Conservation (phyloP, 2,329 filamentous ascomycete genomes). For the Monilinia fructicola region DNA sequence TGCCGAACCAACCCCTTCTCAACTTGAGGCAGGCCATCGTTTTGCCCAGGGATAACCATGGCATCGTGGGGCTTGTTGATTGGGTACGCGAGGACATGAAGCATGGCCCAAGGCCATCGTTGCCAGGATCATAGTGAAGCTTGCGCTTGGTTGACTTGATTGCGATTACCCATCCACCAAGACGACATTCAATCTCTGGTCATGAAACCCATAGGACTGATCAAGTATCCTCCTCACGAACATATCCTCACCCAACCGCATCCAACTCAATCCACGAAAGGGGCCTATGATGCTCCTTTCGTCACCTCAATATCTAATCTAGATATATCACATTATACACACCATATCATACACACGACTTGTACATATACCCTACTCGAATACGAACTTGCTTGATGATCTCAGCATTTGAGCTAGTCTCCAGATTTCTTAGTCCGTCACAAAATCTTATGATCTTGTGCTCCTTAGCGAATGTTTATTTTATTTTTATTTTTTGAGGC, state of each 20-base stretch:
- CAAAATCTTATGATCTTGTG: constrained; percentile 1
- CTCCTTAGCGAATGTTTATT: constrained; percentile 7
- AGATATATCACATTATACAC: background rate
- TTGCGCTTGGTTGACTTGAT: background rate
- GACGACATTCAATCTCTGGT: background rate
- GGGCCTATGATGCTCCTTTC: background rate
- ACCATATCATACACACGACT: background rate
- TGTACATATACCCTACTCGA: constrained; percentile 8
- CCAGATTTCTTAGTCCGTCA: constrained; percentile 2
- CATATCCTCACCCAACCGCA: background rate
- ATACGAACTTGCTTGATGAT: background rate
- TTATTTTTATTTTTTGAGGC: background rate
- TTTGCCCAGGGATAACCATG: background rate
- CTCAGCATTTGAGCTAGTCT: constrained; percentile 11
- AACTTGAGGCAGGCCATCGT: constrained; percentile 38
- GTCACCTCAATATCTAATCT: background rate
- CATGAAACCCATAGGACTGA: background rate
- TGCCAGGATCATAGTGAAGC: background rate
- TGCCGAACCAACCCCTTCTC: constrained; percentile 38
- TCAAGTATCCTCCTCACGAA: background rate
- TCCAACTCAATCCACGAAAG: background rate
- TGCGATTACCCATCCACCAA: background rate
- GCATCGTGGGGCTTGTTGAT: background rate
- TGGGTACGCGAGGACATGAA: background rate
- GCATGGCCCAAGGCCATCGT: background rate